Conservation (phyloP, 306 rosid species). For the Castanea sativa region DNA sequence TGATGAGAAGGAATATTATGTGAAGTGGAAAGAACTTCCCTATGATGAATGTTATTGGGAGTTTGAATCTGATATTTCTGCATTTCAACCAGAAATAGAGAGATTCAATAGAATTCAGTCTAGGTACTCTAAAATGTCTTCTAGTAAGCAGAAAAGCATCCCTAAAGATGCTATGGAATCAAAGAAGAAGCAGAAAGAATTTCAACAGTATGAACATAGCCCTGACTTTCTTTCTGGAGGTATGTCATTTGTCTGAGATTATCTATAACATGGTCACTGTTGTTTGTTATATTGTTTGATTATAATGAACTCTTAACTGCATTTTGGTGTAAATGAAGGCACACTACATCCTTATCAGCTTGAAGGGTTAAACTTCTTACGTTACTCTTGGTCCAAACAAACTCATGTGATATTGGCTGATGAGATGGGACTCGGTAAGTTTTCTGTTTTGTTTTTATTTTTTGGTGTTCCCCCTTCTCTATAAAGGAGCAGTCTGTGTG, state of each 20-base stretch:
- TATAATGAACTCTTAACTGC: slow-evolving; percentile 22
- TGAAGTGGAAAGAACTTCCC: slow-evolving; percentile 95
- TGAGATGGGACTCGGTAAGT: slow-evolving; percentile 98
- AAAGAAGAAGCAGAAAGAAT: slow-evolving; percentile 77
- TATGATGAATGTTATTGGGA: slow-evolving; percentile 98
- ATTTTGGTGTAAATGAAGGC: slow-evolving; percentile 55
- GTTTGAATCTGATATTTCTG: slow-evolving; percentile 78
- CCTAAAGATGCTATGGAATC: slow-evolving; percentile 53
- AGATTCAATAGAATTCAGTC: slow-evolving; percentile 72
- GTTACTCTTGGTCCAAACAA: slow-evolving; percentile 98
- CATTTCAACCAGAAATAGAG: slow-evolving; percentile 93
- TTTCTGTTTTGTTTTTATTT: slow-evolving; percentile 18
- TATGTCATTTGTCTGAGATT: slow-evolving; percentile 20
- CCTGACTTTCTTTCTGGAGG: slow-evolving; percentile 90
- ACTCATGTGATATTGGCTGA: slow-evolving; percentile 99
- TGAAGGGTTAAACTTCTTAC: slow-evolving; percentile 95
- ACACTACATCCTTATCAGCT: slow-evolving; percentile 95
- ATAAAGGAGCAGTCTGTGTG: slow-evolving; percentile 2
- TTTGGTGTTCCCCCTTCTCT: slow-evolving; percentile 3
- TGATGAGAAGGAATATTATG: slow-evolving; percentile 79
- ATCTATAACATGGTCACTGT: slow-evolving; percentile 23
- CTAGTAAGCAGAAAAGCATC: slow-evolving; percentile 55
- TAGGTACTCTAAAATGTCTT: slow-evolving; percentile 54
- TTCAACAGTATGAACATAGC: slow-evolving; percentile 83
- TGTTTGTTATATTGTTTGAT: slow-evolving; percentile 16